A percentile compares a stretch with the other conserved stretches of the same genome.
Evolutionary conservation across 2,329 filamentous ascomycete genomes (phyloP).

Genomic region (Ampelomyces quisqualis): DNA sequence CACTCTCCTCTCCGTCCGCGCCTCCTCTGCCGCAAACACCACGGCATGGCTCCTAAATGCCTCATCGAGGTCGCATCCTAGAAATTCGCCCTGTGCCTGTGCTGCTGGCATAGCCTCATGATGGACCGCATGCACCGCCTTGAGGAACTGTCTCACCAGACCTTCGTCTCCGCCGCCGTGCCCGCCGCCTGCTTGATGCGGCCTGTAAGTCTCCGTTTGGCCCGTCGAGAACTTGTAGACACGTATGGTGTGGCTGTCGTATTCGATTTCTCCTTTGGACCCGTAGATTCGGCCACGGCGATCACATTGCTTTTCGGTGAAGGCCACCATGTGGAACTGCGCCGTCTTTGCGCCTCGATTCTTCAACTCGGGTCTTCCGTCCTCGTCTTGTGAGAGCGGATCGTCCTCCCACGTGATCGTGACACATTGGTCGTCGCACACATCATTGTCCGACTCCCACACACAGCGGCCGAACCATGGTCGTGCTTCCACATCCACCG

Average conservation of each 20-base stretch:
- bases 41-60: conserved; percentile 85
- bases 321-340: conserved; percentile 90
- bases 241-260: conserved; percentile 75
- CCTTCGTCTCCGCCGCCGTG: conserved; percentile 82
- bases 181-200: conserved; percentile 60
- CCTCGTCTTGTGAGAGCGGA: conserved; percentile 32
- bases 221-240: conserved; percentile 70
- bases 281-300: conserved; percentile 85
- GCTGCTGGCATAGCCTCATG: conserved; percentile 65
- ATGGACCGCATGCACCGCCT: conserved; percentile 78
- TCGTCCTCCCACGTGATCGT: conserved; percentile 85
- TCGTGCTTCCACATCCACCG: conserved; percentile 51
- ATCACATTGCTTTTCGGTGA: conserved; percentile 83
- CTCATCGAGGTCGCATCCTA: conserved; percentile 85
- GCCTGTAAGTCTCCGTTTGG: conserved; percentile 58
- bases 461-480: conserved; percentile 92
- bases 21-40: conserved; percentile 93
- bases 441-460: conserved; percentile 88
- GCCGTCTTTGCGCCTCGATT: conserved; percentile 74
- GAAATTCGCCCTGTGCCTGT: conserved; percentile 70
- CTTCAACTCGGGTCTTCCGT: conserved; percentile 16
- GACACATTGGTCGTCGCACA: conserved; percentile 89
- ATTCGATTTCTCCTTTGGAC: conserved; percentile 78
- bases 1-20: conserved; percentile 67
- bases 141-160: conserved; percentile 77